These are phyloP conservation scores for Yarrowia sp. DNA, from an alignment of 805 yeast genomes.

Conservation along the genomic window DNA sequence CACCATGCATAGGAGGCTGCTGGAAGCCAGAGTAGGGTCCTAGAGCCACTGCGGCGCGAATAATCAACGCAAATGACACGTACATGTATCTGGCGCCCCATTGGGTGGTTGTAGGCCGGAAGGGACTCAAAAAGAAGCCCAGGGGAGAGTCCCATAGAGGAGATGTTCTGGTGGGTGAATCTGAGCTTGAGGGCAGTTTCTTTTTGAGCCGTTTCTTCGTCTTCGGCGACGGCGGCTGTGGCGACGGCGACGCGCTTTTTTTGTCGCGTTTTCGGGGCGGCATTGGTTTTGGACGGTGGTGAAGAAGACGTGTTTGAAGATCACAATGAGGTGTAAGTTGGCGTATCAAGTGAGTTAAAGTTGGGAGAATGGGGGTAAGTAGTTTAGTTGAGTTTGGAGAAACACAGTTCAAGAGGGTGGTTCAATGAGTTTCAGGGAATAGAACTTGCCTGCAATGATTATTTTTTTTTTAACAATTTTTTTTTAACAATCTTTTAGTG, in stretches of 20 bases:
- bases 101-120: conserved; percentile 81
- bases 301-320: not conserved
- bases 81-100: conserved; percentile 84
- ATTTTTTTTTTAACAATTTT: too few relatives aligned
- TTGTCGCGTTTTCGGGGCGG: conserved; percentile 32
- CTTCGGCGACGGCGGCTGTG: conserved; percentile 17
- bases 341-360: too few relatives aligned
- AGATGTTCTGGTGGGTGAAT: conserved; percentile 16
- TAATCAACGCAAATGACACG: conserved; percentile 65
- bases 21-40: conserved; percentile 84
- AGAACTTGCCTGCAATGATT: too few relatives aligned
- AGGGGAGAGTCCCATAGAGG: conserved; percentile 63
- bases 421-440: too few relatives aligned
- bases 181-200: conserved; percentile 25
- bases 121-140: conserved; percentile 77
- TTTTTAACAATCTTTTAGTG: too few relatives aligned
- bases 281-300: conserved; percentile 2
- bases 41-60: conserved; percentile 84
- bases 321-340: too few relatives aligned
- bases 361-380: too few relatives aligned
- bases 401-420: too few relatives aligned
- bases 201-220: conserved; percentile 13
- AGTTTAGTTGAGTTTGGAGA: too few relatives aligned
- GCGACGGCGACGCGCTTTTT: conserved; percentile 8
- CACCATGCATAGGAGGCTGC: conserved; percentile 85